phyloP scores from a whole-genome alignment of 2,329 filamentous ascomycete species.

The Amauroascus niger region DNA sequence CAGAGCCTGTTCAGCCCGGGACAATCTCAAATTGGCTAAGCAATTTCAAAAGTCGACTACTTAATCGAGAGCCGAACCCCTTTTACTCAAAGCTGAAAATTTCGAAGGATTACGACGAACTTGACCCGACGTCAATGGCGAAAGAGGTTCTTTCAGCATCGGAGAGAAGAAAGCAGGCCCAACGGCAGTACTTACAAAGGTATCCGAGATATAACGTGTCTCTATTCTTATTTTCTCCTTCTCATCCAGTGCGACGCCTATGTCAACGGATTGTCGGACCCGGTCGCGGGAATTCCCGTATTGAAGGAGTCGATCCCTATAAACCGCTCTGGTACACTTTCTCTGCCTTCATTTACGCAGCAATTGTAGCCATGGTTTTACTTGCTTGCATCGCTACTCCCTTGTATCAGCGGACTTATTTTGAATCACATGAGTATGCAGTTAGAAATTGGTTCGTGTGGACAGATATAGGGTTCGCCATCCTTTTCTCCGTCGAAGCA shows the following conservation, averaged over 20 bases:
- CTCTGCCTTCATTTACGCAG: slow-evolving; percentile 84
- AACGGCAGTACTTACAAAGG: slow-evolving; percentile 77
- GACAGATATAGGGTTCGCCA: slow-evolving; percentile 80
- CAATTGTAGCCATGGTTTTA: slow-evolving; percentile 95
- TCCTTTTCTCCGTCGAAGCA: slow-evolving; percentile 77
- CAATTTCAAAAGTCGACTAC: slow-evolving; percentile 48
- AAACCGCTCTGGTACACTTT: slow-evolving; percentile 86
- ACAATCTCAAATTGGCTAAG: slow-evolving; percentile 53
- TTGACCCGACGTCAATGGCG: slow-evolving; percentile 80
- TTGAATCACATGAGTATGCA: slow-evolving; percentile 50
- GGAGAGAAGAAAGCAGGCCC: slow-evolving; percentile 71
- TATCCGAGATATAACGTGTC: slow-evolving; percentile 91
- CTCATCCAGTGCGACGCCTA: slow-evolving; percentile 65
- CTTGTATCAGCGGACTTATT: slow-evolving; percentile 84
- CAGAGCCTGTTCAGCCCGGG: slow-evolving; percentile 46
- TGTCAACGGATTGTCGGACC: slow-evolving; percentile 89
- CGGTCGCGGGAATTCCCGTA: slow-evolving; percentile 72
- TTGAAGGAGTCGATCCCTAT: slow-evolving; percentile 82
- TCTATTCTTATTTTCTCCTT: slow-evolving; percentile 72
- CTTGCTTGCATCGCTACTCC: slow-evolving; percentile 91
- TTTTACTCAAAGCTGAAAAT: slow-evolving; percentile 80
- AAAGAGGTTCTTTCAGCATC: slow-evolving; percentile 79
- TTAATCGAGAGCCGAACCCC: slow-evolving; percentile 72
- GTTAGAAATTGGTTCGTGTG: slow-evolving; percentile 86
- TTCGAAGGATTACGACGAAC: slow-evolving; percentile 60